phyloP scores from a whole-genome alignment of 106 monocot genomes.

The Apostasia ramifera region DNA sequence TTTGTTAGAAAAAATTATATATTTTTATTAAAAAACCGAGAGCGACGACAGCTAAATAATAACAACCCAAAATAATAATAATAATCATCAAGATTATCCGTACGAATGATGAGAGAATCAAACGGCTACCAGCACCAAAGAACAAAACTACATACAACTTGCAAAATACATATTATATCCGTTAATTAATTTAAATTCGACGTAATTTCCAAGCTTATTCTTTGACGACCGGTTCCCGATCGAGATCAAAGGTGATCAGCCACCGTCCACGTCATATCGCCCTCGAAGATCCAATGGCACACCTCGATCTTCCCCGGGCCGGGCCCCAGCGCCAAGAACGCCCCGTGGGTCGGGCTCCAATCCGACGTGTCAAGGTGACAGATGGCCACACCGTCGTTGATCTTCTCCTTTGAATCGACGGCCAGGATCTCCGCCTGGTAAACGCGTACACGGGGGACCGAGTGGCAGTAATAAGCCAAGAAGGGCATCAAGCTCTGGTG shows the following conservation, averaged over 20 bases:
- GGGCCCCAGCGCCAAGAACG: slow-evolving; percentile 67
- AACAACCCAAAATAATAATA: too few relatives aligned
- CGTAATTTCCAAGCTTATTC: not conserved
- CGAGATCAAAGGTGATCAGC: slow-evolving; percentile 22
- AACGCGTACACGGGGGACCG: slow-evolving; percentile 71
- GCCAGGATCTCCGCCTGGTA: slow-evolving; percentile 67
- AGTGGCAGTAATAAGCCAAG: slow-evolving; percentile 84
- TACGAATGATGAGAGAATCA: too few relatives aligned
- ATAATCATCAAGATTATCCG: too few relatives aligned
- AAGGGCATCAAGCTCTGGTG: slow-evolving; percentile 90
- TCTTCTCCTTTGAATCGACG: slow-evolving; percentile 31
- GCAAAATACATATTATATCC: too few relatives aligned
- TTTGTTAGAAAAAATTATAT: too few relatives aligned
- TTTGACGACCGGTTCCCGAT: too few relatives aligned
- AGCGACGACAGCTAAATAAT: too few relatives aligned
- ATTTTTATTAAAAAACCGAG: too few relatives aligned
- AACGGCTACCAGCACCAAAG: too few relatives aligned
- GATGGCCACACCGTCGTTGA: slow-evolving; percentile 76
- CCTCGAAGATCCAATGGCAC: slow-evolving; percentile 93
- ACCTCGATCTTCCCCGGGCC: slow-evolving; percentile 84
- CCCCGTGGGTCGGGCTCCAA: slow-evolving; percentile 76
- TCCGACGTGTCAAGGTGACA: slow-evolving; percentile 91
- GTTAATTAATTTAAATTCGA: too few relatives aligned
- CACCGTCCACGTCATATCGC: slow-evolving; percentile 88
- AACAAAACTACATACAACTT: too few relatives aligned